These are phyloP conservation scores for Rhodotorula sp. DNA, from an alignment of 1,284 basidiomycete genomes.

Conservation along the genomic window DNA sequence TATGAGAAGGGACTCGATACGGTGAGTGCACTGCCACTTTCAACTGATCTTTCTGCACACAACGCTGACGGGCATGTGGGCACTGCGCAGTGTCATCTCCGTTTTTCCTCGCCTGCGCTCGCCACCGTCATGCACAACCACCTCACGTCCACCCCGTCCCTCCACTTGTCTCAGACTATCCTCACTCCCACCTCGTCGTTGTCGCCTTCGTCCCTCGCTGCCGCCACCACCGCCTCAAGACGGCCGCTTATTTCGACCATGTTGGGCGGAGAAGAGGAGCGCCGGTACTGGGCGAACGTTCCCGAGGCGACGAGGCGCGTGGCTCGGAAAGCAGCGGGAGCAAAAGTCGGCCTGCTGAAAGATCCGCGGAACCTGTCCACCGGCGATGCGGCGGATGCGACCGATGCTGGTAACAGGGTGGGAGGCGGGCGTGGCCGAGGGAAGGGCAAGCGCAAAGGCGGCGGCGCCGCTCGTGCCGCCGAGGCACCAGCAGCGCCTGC, in stretches of 20 bases:
- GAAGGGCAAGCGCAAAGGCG: background rate
- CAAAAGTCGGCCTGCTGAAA: conserved; percentile 21
- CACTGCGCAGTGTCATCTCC: conserved; percentile 29
- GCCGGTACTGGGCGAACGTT: conserved; percentile 33
- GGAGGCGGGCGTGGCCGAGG: background rate
- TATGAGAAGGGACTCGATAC: conserved; percentile 37
- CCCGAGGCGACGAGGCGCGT: conserved; percentile 27
- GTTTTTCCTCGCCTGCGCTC: conserved; percentile 24
- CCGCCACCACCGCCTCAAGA: conserved; percentile 12
- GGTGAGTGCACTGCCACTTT: conserved; percentile 10
- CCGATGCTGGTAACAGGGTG: background rate
- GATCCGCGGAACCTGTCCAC: background rate
- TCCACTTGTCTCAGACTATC: conserved; percentile 12
- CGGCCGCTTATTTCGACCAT: conserved; percentile 19
- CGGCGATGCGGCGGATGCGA: background rate
- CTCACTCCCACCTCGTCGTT: conserved; percentile 17
- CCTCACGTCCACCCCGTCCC: conserved; percentile 4
- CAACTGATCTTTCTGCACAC: background rate
- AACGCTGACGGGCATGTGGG: too few species aligned
- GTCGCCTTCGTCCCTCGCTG: conserved; percentile 1
- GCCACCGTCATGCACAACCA: conserved; percentile 14
- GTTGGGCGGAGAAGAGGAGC: conserved; percentile 26
- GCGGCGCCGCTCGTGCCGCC: background rate
- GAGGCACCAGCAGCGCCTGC: background rate
- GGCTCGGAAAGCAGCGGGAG: conserved; percentile 29